Evolutionary conservation across 2,329 filamentous ascomycete species (phyloP).

Genomic region (Arthrobotrys megalospora): DNA sequence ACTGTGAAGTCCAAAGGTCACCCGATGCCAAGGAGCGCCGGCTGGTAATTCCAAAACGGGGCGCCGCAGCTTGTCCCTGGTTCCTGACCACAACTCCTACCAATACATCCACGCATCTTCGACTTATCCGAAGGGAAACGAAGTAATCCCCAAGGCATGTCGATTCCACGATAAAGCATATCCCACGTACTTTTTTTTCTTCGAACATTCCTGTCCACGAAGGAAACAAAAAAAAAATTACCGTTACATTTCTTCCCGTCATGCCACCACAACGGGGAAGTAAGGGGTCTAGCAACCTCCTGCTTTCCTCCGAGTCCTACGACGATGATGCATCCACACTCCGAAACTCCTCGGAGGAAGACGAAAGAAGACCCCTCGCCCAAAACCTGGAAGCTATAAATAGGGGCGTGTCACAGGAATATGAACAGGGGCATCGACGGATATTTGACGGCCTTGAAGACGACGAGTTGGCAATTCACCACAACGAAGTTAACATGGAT

Average conservation of each 20-base stretch:
- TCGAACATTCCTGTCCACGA: conserved; percentile 23
- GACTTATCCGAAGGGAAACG: conserved; percentile 5
- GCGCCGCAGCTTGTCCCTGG: conserved; percentile 20
- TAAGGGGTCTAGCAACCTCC: conserved; percentile 63
- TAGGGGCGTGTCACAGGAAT: conserved; percentile 56
- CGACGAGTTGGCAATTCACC: conserved; percentile 72
- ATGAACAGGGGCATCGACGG: conserved; percentile 53
- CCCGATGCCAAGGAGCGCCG: conserved; percentile 35
- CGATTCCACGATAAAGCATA: conserved; percentile 36
- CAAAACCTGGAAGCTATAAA: conserved; percentile 76
- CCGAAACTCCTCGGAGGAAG: conserved; percentile 71
- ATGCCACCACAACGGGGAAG: conserved; percentile 54
- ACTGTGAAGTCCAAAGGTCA: neutral
- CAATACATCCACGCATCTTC: neutral
- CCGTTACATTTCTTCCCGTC: conserved; percentile 27
- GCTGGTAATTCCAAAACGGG: conserved; percentile 26
- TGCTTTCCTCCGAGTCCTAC: conserved; percentile 77
- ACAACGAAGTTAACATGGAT: conserved; percentile 77
- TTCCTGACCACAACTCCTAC: conserved; percentile 22
- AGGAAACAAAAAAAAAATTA: neutral
- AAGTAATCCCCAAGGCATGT: conserved; percentile 13
- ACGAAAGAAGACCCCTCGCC: conserved; percentile 82
- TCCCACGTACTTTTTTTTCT: conserved; percentile 6
- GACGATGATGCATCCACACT: conserved; percentile 80
- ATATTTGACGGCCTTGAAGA: conserved; percentile 74